A percentile compares a stretch with the other conserved stretches of the same genome.
These are phyloP conservation scores for Candida buenavistaensis DNA, from an alignment of 1,139 yeast genomes.

Conservation along the genomic window DNA sequence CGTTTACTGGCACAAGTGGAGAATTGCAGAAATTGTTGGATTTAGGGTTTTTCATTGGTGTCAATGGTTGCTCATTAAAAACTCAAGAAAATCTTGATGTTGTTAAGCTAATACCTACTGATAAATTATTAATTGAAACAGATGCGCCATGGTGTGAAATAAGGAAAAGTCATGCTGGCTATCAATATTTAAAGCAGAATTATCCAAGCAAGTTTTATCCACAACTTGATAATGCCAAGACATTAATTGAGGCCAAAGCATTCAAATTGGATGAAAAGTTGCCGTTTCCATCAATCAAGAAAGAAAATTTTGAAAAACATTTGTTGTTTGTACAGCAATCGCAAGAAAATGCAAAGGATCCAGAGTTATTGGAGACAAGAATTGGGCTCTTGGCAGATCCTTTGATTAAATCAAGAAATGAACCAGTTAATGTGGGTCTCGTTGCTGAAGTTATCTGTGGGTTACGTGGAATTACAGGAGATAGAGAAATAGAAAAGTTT, in stretches of 20 bases:
- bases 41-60: slow-evolving; percentile 70
- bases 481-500: slow-evolving; percentile 50
- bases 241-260: slow-evolving; percentile 6
- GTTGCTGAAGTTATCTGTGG: slow-evolving; percentile 79
- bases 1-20: slow-evolving; percentile 81
- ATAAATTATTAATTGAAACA: slow-evolving; percentile 77
- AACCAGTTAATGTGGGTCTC: slow-evolving; percentile 81
- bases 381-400: slow-evolving; percentile 45
- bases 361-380: slow-evolving; percentile 13
- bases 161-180: slow-evolving; percentile 77
- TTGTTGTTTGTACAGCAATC: slow-evolving; percentile 18
- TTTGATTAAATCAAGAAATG: slow-evolving; percentile 82
- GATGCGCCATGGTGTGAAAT: slow-evolving; percentile 99
- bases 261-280: slow-evolving; percentile 42
- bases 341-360: slow-evolving; percentile 14
- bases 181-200: slow-evolving; percentile 44
- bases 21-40: slow-evolving; percentile 56
- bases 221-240: slow-evolving; percentile 17
- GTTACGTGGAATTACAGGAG: slow-evolving; percentile 40
- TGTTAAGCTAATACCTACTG: slow-evolving; percentile 64
- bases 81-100: slow-evolving; percentile 71
- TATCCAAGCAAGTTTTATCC: slow-evolving; percentile 63
- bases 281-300: slow-evolving; percentile 65
- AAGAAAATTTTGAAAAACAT: slow-evolving; percentile 55
- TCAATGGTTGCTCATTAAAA: slow-evolving; percentile 91